Evolutionary conservation across 2,329 filamentous ascomycete genomes (phyloP), one percentile per base, ranked within the genome.

Genomic region (Ceratocystis destructans): DNA sequence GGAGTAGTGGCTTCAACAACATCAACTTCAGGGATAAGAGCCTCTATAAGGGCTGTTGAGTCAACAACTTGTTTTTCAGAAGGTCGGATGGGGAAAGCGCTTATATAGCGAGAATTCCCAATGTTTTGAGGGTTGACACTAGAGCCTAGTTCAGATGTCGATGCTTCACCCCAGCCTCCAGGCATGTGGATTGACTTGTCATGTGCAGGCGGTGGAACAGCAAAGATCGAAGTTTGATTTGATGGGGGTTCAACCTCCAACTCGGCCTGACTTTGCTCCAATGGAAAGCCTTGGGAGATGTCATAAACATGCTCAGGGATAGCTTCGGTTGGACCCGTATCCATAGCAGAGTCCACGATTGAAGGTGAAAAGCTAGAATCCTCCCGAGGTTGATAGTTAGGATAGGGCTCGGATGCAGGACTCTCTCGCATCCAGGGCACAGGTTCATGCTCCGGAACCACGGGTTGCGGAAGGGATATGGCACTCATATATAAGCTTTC

Each of bases 401-500:
- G 10, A 41, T 41, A 41, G 37, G 37, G 37, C 1, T 41, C 37
- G 37, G 12, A 10, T 41, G 37, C n/a, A 17, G 20, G 28, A 8
- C 31, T 8, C 37, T 62, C 45, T 15, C 45, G 12, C 8, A 33
- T 17, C 61, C 8, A 55, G 10, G 59, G 7, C 31, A 25, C 12
- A 12, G 37, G 15, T 12, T 28, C 41, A 53, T 53, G 50, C 20
- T 63, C 64, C 33, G 64, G 64, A 45, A 53, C 33, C 7, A 33
- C 28, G 33, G 73, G 72, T 44, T 76, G 73, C 1, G 75, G 73
- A 31, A 81, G 76, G 1, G 84, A 87, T 64, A 87, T 82, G 1
- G 85, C 85, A 69, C 85, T 93, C 85, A 91, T 87, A 71, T 94
- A 95, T 86, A 95, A 89, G 73, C 90, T 94, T 72, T 90, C 86